Conservation (phyloP, 768 basidiomycete genomes). For the Sporobolomyces pararoseus region DNA sequence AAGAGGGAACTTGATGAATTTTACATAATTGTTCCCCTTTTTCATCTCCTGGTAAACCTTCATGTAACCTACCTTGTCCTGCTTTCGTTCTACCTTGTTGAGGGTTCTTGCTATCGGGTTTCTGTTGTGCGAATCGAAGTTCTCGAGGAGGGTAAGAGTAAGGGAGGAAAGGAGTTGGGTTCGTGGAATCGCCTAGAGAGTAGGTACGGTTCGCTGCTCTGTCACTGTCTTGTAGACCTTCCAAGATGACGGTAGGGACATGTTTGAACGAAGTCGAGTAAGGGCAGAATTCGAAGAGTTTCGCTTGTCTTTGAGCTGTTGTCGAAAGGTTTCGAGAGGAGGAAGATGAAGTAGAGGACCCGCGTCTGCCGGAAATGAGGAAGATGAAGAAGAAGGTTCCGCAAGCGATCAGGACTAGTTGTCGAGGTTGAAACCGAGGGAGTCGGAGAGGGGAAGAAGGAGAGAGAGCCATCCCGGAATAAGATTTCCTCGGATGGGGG, state of each 20-base stretch:
- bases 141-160: constrained; percentile 38
- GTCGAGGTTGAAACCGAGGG: constrained; percentile 21
- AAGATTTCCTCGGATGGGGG: neutral
- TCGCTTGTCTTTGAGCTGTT: neutral
- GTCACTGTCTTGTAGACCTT: neutral
- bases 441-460: constrained; percentile 1
- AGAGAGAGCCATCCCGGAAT: neutral
- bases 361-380: constrained; percentile 3
- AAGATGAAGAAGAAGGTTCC: constrained; percentile 8
- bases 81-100: neutral
- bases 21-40: constrained; percentile 27
- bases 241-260: constrained; percentile 37
- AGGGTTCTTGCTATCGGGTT: neutral
- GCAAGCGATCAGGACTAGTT: constrained; percentile 21
- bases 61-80: constrained; percentile 13
- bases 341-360: neutral
- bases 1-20: constrained; percentile 21
- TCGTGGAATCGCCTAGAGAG: constrained; percentile 4
- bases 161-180: constrained; percentile 27
- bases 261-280: constrained; percentile 31
- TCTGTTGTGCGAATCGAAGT: constrained; percentile 35
- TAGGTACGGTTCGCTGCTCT: constrained; percentile 22
- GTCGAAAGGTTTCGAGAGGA: neutral
- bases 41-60: constrained; percentile 21
- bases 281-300: constrained; percentile 29